Evolutionary conservation across 345 rosid species (phyloP), one percentile per base, ranked within the genome.

Genomic region (Lumnitzera racemosa): DNA sequence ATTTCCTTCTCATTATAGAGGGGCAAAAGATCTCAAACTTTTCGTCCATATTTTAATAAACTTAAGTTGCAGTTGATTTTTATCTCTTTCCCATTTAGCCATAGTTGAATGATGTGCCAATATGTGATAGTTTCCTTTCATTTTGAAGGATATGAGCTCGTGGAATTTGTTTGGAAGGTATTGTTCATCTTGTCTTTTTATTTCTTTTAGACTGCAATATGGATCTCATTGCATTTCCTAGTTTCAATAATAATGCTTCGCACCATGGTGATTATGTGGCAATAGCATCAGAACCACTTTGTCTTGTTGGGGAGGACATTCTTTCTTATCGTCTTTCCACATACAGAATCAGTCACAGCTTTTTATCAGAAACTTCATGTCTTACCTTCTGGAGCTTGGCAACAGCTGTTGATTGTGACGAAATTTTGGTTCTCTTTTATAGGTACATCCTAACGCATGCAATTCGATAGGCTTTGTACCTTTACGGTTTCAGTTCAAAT

Each of bases 231-330:
- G 43, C 43, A 36, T 36, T 36, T 36, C 43, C 43, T 36, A 36
- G 6, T 36, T 36, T 36, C 43, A 36, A 36, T 36, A 1, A 1
- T 36, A 36, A 5, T 2, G 43, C 43, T 36, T 36, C 43, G 8
- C 43, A 36, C 43, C 43, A 86, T 27, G 92, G 89, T 55, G 83
- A 86, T 68, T 86, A 68, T 63, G 89, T 83, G 71, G 85, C 78
- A 46, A 79, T 86, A 59, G 89, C 85, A 73, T 81, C 89, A 58
- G 92, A 86, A 59, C 89, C 92, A 53, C 70, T 83, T 20, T 83
- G 89, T 69, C 81, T 83, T 52, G 89, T 83, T 51, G 92, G 92
- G 13, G 63, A 83, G 71, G 89, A 86, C 64, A 59, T 83, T n/a
- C 82, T 86, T 60, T 72, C 71, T 60, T 73, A 56, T 64, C n/a